A percentile compares a stretch with the other conserved stretches of the same genome.
These are phyloP conservation scores for Pseudogymnoascus sp. DNA, from an alignment of 2,329 filamentous ascomycete species.

Conservation along the genomic window DNA sequence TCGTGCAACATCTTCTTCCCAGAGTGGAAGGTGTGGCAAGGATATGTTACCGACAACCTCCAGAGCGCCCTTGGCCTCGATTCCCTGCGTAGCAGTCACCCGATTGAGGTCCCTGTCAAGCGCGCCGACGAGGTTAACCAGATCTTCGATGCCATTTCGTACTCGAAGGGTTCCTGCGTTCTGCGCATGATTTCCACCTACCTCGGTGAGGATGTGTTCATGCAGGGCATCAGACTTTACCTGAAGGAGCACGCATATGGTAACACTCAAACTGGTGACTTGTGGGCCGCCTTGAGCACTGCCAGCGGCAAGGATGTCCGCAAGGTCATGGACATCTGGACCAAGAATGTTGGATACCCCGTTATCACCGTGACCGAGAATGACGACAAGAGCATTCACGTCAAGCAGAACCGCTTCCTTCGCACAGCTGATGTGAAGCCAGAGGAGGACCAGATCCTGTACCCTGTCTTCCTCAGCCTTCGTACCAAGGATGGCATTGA, in stretches of 20 bases:
- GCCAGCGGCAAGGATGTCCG: constrained; percentile 88
- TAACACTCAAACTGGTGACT: constrained; percentile 83
- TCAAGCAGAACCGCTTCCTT: constrained; percentile 94
- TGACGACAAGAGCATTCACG: constrained; percentile 61
- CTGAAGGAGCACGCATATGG: constrained; percentile 95
- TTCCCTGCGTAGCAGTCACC: constrained; percentile 87
- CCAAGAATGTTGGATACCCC: constrained; percentile 89
- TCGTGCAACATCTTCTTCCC: constrained; percentile 92
- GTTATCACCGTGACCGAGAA: constrained; percentile 81
- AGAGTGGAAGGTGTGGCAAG: constrained; percentile 97
- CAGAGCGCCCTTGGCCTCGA: constrained; percentile 82
- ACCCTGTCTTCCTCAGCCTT: constrained; percentile 81
- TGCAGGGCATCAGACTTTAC: constrained; percentile 84
- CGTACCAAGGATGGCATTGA: constrained; percentile 78
- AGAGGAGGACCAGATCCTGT: constrained; percentile 81
- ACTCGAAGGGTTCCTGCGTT: constrained; percentile 93
- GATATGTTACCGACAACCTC: constrained; percentile 86
- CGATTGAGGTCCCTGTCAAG: constrained; percentile 94
- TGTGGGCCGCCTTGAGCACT: constrained; percentile 81
- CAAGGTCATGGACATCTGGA: constrained; percentile 92
- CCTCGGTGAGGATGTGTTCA: constrained; percentile 83
- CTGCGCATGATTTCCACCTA: constrained; percentile 96
- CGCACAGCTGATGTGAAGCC: constrained; percentile 88
- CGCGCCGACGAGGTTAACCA: constrained; percentile 94
- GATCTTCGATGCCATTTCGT: constrained; percentile 96